A percentile compares a stretch with the other conserved stretches of the same genome.
Evolutionary conservation across 2,329 filamentous ascomycete species (phyloP).

Genomic region (Scedosporium minutisporum): DNA sequence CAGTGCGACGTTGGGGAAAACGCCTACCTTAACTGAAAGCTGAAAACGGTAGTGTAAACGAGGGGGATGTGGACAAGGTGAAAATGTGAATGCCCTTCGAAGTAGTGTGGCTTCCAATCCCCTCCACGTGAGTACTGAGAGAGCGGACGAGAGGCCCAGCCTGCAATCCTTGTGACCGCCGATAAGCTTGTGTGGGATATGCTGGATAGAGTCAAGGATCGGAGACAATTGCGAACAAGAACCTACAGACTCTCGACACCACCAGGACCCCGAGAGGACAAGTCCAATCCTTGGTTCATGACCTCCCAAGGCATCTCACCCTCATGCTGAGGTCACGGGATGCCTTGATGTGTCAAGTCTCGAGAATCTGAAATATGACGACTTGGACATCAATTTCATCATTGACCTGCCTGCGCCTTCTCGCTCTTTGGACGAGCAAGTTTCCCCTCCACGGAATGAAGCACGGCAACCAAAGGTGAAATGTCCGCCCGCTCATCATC

Average conservation of each 20-base stretch:
- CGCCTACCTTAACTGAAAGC: neutral
- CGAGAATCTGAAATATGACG: neutral
- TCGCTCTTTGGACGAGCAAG: neutral
- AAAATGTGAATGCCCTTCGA: neutral
- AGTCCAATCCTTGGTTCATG: neutral
- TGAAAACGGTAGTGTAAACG: neutral
- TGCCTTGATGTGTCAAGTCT: neutral
- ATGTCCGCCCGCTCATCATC: neutral
- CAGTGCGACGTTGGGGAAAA: neutral
- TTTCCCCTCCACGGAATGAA: neutral
- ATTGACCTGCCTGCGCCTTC: neutral
- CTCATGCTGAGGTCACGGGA: neutral
- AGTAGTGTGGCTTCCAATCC: neutral
- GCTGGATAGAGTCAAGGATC: neutral
- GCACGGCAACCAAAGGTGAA: neutral
- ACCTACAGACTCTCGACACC: neutral
- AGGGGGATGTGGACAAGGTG: neutral
- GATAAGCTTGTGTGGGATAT: neutral
- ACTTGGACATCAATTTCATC: neutral
- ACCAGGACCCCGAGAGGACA: neutral
- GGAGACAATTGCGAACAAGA: neutral
- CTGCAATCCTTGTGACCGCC: neutral
- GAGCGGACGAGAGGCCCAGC: neutral
- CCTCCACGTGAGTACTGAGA: neutral
- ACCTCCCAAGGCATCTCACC: neutral